Conservation (phyloP, 441 rosid genomes). For the Arabidopsis lyrata region DNA sequence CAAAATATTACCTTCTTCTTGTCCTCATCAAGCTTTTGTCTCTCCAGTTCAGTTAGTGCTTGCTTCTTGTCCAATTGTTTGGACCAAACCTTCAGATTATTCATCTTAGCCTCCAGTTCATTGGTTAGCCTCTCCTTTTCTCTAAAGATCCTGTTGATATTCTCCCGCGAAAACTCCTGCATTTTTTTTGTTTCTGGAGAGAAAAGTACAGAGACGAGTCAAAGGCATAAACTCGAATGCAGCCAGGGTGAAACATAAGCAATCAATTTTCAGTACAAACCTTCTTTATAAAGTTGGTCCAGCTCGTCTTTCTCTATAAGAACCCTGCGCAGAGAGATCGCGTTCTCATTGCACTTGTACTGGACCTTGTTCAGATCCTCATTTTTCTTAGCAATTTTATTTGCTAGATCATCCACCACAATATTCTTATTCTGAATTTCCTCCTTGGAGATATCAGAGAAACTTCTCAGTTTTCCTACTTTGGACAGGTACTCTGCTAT, state of each 20-base stretch:
- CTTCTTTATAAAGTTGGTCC: slow-evolving; percentile 70
- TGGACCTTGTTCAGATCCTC: slow-evolving; percentile 60
- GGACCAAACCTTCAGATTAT: slow-evolving; percentile 62
- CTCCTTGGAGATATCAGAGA: slow-evolving; percentile 62
- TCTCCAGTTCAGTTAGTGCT: slow-evolving; percentile 84
- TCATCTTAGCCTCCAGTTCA: slow-evolving; percentile 68
- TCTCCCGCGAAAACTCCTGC: slow-evolving; percentile 70
- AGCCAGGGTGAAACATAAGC: slow-evolving; percentile 13
- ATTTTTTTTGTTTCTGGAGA: slow-evolving; percentile 74
- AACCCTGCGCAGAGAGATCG: slow-evolving; percentile 62
- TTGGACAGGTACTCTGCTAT: slow-evolving; percentile 74
- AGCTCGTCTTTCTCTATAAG: slow-evolving; percentile 76
- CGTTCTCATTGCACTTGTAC: slow-evolving; percentile 62
- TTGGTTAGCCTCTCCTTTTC: slow-evolving; percentile 67
- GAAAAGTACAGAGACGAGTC: slow-evolving; percentile 23
- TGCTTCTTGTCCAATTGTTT: slow-evolving; percentile 77
- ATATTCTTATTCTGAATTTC: slow-evolving; percentile 43
- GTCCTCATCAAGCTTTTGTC: slow-evolving; percentile 84
- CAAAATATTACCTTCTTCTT: slow-evolving; percentile 62
- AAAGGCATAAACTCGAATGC: background rate
- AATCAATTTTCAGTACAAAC: slow-evolving; percentile 46
- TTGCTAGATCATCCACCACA: slow-evolving; percentile 61
- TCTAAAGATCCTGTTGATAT: slow-evolving; percentile 61
- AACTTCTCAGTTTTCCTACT: slow-evolving; percentile 62
- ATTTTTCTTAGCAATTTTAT: slow-evolving; percentile 64